Evolutionary conservation across 192 early-diverging fungal genomes (phyloP).

Genomic region (Podila verticillata): DNA sequence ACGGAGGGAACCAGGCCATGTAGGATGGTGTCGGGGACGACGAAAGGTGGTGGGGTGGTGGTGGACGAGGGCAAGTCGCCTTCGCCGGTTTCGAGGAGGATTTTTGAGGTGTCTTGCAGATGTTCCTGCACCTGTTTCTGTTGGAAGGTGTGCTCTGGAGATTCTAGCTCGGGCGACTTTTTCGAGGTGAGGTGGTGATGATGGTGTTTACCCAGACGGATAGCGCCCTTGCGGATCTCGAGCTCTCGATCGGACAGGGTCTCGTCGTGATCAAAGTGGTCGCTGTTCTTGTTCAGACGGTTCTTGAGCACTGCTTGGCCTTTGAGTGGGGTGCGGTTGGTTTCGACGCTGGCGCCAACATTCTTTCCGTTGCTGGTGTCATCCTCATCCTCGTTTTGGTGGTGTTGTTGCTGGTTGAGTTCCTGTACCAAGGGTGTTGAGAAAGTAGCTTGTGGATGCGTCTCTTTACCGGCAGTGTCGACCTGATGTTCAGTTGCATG

Average conservation of each 20-base stretch:
- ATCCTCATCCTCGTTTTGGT: neutral
- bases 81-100: too few relatives aligned
- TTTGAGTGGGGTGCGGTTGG: neutral
- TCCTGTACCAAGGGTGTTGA: too few relatives aligned
- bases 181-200: neutral
- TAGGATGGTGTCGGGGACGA: constrained; percentile 14
- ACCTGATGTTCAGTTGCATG: too few relatives aligned
- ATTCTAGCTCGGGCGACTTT: neutral
- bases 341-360: neutral
- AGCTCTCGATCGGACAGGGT: neutral
- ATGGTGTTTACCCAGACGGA: neutral
- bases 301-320: neutral
- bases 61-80: neutral
- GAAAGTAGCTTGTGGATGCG: too few relatives aligned
- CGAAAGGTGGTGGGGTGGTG: neutral
- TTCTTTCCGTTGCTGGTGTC: neutral
- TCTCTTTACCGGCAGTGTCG: too few relatives aligned
- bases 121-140: neutral
- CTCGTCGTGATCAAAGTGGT: neutral
- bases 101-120: too few relatives aligned
- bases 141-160: neutral
- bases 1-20: constrained; percentile 31
- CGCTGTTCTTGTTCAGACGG: neutral
- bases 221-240: neutral
- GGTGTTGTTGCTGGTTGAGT: neutral